Evolutionary conservation across 1,139 yeast genomes (phyloP).

Genomic region (Protomyces pachydermus): DNA sequence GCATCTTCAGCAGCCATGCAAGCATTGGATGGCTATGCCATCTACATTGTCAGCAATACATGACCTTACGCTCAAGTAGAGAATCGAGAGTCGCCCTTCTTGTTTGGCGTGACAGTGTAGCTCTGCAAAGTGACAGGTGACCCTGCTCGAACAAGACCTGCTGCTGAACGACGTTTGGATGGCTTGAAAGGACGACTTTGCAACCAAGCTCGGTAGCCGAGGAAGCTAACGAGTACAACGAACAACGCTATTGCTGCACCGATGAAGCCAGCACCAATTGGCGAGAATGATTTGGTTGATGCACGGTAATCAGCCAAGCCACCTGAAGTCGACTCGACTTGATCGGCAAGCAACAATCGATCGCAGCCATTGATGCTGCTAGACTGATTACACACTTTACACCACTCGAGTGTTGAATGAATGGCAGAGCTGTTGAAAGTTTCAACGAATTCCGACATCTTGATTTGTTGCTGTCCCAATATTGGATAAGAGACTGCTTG

Average conservation of each 20-base stretch:
- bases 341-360: constrained; percentile 6
- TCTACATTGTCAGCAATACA: constrained; percentile 1
- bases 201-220: neutral
- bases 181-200: neutral
- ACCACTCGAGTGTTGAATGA: constrained; percentile 18
- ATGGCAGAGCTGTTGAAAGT: constrained; percentile 18
- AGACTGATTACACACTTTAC: constrained; percentile 18
- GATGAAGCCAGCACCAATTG: constrained; percentile 25
- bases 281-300: neutral
- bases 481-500: neutral
- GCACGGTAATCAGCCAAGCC: neutral
- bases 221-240: neutral
- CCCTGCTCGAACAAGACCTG: neutral
- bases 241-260: constrained; percentile 13
- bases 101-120: neutral
- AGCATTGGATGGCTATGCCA: constrained; percentile 4
- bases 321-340: neutral
- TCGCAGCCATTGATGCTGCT: constrained; percentile 13
- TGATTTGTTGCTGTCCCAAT: constrained; percentile 16
- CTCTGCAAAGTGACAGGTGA: neutral
- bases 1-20: neutral
- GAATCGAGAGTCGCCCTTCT: neutral
- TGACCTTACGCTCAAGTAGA: neutral
- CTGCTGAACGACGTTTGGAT: neutral
- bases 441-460: constrained; percentile 2